phyloP scores from a whole-genome alignment of 768 basidiomycete species.

The Infundibulicybe gibba region DNA sequence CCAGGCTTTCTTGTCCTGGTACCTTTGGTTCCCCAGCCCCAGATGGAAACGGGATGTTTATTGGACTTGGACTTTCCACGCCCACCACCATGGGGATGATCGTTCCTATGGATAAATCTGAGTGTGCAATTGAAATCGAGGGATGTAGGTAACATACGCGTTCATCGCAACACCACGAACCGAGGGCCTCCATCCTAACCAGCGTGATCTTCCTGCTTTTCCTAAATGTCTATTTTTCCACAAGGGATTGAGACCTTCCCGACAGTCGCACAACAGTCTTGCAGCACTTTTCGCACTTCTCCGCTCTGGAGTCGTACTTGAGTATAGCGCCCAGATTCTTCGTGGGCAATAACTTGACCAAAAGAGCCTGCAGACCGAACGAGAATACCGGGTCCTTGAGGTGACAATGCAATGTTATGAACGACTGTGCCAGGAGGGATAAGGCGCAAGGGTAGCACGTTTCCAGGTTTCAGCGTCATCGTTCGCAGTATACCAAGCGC shows the following conservation, averaged over 20 bases:
- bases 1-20: constrained; percentile 91
- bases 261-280: constrained; percentile 83
- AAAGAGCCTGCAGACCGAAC: constrained; percentile 88
- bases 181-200: constrained; percentile 80
- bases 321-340: constrained; percentile 65
- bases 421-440: constrained; percentile 92
- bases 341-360: constrained; percentile 78
- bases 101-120: constrained; percentile 44
- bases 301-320: constrained; percentile 89
- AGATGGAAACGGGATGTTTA: constrained; percentile 89
- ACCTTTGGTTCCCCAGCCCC: constrained; percentile 92
- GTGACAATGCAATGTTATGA: constrained; percentile 78
- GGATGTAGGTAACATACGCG: constrained; percentile 50
- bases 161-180: constrained; percentile 98
- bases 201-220: constrained; percentile 87
- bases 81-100: constrained; percentile 97
- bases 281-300: constrained; percentile 83
- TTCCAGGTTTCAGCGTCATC: constrained; percentile 83
- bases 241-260: constrained; percentile 85
- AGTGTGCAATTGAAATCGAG: background rate
- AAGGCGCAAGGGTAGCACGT: constrained; percentile 87
- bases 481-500: constrained; percentile 84
- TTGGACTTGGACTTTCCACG: constrained; percentile 97
- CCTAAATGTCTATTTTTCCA: constrained; percentile 85
- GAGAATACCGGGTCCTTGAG: constrained; percentile 74